Conservation (phyloP, 495 filamentous ascomycete genomes). For the Aeminium ludgeri region DNA sequence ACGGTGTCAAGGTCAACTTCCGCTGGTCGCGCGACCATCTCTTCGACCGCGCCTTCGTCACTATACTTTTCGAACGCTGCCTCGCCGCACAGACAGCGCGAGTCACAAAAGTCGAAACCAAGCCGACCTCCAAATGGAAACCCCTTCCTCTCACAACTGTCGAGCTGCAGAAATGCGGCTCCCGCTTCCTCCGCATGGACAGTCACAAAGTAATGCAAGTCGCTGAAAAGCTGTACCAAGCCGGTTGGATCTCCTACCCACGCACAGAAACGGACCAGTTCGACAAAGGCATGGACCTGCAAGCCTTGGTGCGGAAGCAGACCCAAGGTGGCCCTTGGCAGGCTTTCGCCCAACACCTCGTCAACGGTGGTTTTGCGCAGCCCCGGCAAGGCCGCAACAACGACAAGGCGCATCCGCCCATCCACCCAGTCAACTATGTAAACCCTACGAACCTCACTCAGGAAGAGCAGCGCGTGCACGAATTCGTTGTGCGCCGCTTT, state of each 20-base stretch:
- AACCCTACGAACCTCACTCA: slow-evolving; percentile 39
- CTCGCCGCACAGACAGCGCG: slow-evolving; percentile 57
- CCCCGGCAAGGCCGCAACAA: slow-evolving; percentile 75
- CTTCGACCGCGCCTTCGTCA: slow-evolving; percentile 71
- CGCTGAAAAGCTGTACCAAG: slow-evolving; percentile 81
- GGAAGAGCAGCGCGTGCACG: slow-evolving; percentile 66
- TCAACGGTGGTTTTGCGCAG: slow-evolving; percentile 56
- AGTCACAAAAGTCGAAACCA: slow-evolving; percentile 68
- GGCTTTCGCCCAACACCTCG: slow-evolving; percentile 51
- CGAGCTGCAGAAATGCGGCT: slow-evolving; percentile 97
- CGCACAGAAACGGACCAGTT: slow-evolving; percentile 96
- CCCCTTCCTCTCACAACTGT: slow-evolving; percentile 88
- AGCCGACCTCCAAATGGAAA: slow-evolving; percentile 86
- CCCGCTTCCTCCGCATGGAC: slow-evolving; percentile 64
- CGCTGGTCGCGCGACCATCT: slow-evolving; percentile 67
- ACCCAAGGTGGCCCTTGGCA: slow-evolving; percentile 62
- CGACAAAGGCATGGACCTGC: slow-evolving; percentile 75
- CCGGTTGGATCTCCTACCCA: slow-evolving; percentile 93
- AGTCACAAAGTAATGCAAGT: slow-evolving; percentile 76
- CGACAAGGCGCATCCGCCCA: slow-evolving; percentile 92
- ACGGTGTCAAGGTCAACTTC: slow-evolving; percentile 69
- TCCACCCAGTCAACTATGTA: slow-evolving; percentile 79
- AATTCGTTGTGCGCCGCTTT: slow-evolving; percentile 87
- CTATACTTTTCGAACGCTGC: slow-evolving; percentile 73
- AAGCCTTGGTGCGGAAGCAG: slow-evolving; percentile 68